Conservation (phyloP, 2,329 filamentous ascomycete genomes). For the Fusarium equiseti region DNA sequence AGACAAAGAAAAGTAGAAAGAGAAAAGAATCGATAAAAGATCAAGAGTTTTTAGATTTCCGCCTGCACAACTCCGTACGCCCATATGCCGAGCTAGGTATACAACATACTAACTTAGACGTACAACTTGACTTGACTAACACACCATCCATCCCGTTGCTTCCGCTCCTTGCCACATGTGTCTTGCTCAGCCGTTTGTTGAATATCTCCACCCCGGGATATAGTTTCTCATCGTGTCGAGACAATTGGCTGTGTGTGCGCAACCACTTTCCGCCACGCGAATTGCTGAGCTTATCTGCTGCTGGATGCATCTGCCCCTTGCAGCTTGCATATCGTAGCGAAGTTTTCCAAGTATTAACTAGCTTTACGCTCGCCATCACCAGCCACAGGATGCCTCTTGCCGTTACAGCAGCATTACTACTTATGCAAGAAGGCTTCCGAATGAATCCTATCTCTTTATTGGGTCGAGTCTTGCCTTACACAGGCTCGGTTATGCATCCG, state of each 20-base stretch:
- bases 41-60: slow-evolving; percentile 29
- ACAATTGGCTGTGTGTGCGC: slow-evolving; percentile 8
- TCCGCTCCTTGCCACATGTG: slow-evolving; percentile 17
- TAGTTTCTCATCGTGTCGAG: slow-evolving; percentile 6
- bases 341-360: slow-evolving; percentile 28
- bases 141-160: slow-evolving; percentile 1
- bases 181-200: slow-evolving; percentile 18
- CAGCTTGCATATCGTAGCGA: slow-evolving; percentile 42
- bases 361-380: slow-evolving; percentile 9
- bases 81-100: slow-evolving; percentile 41
- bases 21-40: slow-evolving; percentile 26
- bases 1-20: background rate
- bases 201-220: slow-evolving; percentile 22
- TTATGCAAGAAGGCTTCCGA: slow-evolving; percentile 16
- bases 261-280: slow-evolving; percentile 24
- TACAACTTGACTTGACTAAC: slow-evolving; percentile 14
- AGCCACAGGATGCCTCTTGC: slow-evolving; percentile 12
- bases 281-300: slow-evolving; percentile 21
- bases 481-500: background rate
- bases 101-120: slow-evolving; percentile 32
- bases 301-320: slow-evolving; percentile 38
- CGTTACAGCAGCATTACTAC: slow-evolving; percentile 8
- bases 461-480: background rate
- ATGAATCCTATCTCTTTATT: background rate
- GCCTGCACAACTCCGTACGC: slow-evolving; percentile 39